Evolutionary conservation across 2,329 filamentous ascomycete genomes (phyloP), one percentile per base, ranked within the genome.

Genomic region (Sarocladium strictum): DNA sequence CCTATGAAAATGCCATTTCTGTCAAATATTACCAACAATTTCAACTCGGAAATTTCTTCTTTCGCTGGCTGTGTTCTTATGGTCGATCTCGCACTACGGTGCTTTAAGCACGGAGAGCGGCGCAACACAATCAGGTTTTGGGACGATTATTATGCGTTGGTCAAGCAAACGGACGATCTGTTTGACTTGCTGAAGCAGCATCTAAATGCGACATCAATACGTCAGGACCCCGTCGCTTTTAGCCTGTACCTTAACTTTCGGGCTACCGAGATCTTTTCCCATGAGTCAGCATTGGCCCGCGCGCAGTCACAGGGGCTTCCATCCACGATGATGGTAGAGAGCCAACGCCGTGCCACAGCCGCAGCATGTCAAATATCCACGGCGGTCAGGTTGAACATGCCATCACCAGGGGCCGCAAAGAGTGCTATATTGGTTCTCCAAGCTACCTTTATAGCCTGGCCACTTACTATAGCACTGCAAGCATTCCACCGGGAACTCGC

Each of bases 401-500:
- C 57, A 21, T 53, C 55, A 14, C 23, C 40, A 10, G 19, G 35
- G 24, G 35, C 53, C 11, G 21, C 52, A 29, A 51, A 59, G 11
- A 51, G 43, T 41, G 53, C 54, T 32, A 55, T 56, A 21, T 32
- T 59, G 33, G 50, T 54, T 23, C 47, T 59, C 11, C 56, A 57
- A 27, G 52, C 56, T 14, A 55, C 41, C 11, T 59, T 59, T 35
- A 53, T 56, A 14, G 43, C 47, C 21, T 59, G 56, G 58, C 56
- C 56, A 10, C 54, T 59, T 17, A 55, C 54, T 11, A 59, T 59
- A 54, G 58, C 56, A 10, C 40, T 59, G 17, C 54, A 56, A 29
- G 54, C 71, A 64, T 71, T 76, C 12, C n/a, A 53, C n/a, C 53
- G 55, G 9, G 54, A 49, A 11, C 54, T 55, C 3, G 29, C 43